These are phyloP conservation scores for Trichoderma semiorbis DNA, from an alignment of 2,329 filamentous ascomycete genomes.

Conservation along the genomic window DNA sequence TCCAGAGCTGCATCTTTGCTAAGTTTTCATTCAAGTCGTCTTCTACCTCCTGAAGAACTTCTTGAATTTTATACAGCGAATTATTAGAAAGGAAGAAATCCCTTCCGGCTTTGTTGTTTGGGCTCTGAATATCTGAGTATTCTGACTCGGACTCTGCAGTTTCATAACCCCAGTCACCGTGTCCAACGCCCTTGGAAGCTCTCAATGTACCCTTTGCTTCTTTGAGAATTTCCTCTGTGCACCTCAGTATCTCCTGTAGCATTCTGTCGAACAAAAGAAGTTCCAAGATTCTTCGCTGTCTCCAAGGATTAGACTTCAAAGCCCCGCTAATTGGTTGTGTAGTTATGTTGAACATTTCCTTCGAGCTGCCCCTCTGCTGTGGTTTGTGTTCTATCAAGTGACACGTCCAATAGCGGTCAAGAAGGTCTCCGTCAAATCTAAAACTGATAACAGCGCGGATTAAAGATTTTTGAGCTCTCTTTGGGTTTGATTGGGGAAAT, in stretches of 20 bases:
- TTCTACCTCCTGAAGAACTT: background rate
- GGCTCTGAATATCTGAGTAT: too few species aligned
- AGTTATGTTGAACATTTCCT: background rate
- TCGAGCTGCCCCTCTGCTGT: background rate
- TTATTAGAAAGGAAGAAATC: background rate
- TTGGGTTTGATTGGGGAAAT: background rate
- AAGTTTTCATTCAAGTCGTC: background rate
- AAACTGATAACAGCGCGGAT: background rate
- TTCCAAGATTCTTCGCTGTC: background rate
- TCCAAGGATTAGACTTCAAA: background rate
- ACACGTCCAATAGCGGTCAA: background rate
- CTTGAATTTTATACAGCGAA: background rate
- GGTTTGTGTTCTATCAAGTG: background rate
- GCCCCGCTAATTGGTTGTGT: background rate
- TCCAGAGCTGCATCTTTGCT: background rate
- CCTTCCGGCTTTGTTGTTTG: too few species aligned
- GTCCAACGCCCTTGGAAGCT: background rate
- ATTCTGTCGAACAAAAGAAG: background rate
- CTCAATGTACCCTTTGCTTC: background rate
- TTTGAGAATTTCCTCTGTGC: background rate
- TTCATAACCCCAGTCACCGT: too few species aligned
- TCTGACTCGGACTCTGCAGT: too few species aligned
- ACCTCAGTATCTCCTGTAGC: background rate
- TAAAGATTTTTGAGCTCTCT: background rate
- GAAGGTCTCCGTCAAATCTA: background rate